phyloP scores from a whole-genome alignment of 805 yeast species.

The Priceomyces carsonii region DNA sequence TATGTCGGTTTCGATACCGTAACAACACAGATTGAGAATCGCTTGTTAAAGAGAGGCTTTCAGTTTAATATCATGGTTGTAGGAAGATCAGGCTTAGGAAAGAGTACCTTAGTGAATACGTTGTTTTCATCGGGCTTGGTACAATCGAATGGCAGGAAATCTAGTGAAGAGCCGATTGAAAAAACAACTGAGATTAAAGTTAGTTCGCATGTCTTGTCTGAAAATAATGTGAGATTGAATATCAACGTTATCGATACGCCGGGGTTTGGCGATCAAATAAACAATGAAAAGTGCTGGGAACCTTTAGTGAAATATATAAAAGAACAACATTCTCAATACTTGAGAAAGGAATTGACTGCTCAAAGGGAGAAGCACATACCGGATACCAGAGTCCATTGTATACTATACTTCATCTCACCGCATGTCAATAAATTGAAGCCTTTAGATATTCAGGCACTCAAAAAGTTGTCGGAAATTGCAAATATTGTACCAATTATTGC shows the following conservation, averaged over 20 bases:
- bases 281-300: conserved; percentile 96
- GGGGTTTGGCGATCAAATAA: conserved; percentile 96
- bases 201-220: conserved; percentile 67
- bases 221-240: conserved; percentile 83
- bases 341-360: conserved; percentile 93
- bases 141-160: conserved; percentile 69
- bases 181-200: conserved; percentile 85
- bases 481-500: conserved; percentile 96
- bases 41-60: conserved; percentile 89
- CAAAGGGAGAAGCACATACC: conserved; percentile 79
- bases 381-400: conserved; percentile 93
- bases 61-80: conserved; percentile 93
- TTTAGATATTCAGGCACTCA: conserved; percentile 79
- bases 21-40: conserved; percentile 91
- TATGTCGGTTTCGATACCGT: conserved; percentile 98
- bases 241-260: conserved; percentile 94
- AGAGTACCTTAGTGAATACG: conserved; percentile 84
- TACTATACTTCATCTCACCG: conserved; percentile 88
- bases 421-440: conserved; percentile 82
- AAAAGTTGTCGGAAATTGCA: conserved; percentile 82
- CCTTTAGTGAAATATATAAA: conserved; percentile 91
- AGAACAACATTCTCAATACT: conserved; percentile 89
- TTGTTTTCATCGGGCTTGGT: conserved; percentile 82
- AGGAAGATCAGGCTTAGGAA: conserved; percentile 89
- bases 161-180: conserved; percentile 69